A percentile compares a stretch with the other conserved stretches of the same genome.
Evolutionary conservation across 345 rosid genomes (phyloP).

Genomic region (Leavenworthia alabamica): DNA sequence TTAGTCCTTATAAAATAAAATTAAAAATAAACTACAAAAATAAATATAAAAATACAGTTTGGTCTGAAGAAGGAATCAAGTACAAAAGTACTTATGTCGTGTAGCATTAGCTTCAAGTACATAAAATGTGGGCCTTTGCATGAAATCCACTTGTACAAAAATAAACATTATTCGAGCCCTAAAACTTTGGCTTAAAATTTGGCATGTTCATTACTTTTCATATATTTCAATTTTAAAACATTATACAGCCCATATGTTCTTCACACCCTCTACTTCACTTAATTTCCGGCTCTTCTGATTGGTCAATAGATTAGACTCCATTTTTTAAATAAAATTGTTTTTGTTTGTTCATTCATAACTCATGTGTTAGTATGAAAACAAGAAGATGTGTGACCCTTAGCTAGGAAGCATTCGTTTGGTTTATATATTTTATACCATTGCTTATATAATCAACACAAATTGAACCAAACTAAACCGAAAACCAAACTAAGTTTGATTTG

Average conservation of each 20-base stretch:
- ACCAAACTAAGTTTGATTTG: too few species aligned
- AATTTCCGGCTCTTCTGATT: not conserved
- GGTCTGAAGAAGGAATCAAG: not conserved
- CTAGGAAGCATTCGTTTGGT: not conserved
- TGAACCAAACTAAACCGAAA: too few species aligned
- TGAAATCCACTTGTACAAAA: constrained; percentile 22
- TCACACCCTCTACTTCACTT: not conserved
- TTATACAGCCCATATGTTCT: not conserved
- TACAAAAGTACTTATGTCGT: not conserved
- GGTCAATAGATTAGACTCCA: not conserved
- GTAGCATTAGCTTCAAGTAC: not conserved
- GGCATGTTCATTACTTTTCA: constrained; percentile 9
- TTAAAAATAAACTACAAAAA: too few species aligned
- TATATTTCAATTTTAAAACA: not conserved
- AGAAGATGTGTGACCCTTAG: not conserved
- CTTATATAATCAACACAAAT: too few species aligned
- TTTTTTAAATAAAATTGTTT: not conserved
- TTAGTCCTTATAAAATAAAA: not conserved
- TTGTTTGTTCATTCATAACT: not conserved
- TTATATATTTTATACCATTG: too few species aligned
- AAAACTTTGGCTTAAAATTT: constrained; percentile 9
- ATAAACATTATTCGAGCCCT: constrained; percentile 2
- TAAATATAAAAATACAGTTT: not conserved
- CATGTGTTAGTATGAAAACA: not conserved
- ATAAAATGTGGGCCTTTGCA: constrained; percentile 15